These are phyloP conservation scores for Massarina eburnea DNA, from an alignment of 2,329 filamentous ascomycete genomes.

Conservation along the genomic window DNA sequence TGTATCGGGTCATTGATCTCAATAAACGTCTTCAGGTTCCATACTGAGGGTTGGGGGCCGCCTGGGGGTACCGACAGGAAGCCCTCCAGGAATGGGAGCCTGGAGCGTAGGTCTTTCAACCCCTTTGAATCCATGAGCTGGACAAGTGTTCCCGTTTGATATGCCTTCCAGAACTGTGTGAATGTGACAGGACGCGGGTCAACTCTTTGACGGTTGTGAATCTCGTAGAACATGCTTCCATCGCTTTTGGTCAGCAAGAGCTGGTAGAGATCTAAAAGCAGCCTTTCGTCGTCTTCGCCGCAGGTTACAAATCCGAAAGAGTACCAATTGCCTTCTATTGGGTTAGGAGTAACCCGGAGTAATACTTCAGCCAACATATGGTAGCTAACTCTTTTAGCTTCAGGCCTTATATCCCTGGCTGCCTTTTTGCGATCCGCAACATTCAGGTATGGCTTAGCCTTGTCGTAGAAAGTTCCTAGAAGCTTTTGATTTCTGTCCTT, in stretches of 20 bases:
- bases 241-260: constrained; percentile 16
- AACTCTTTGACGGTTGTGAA: constrained; percentile 7
- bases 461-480: constrained; percentile 17
- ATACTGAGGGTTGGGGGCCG: constrained; percentile 24
- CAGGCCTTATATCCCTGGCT: constrained; percentile 16
- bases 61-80: constrained; percentile 17
- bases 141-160: constrained; percentile 24
- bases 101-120: constrained; percentile 15
- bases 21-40: constrained; percentile 31
- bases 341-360: constrained; percentile 13
- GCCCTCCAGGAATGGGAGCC: constrained; percentile 16
- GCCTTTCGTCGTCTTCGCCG: constrained; percentile 15
- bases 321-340: constrained; percentile 12
- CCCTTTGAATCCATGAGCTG: constrained; percentile 30
- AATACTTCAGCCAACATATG: constrained; percentile 9
- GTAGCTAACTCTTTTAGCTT: constrained; percentile 18
- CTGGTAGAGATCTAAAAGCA: constrained; percentile 15
- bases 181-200: constrained; percentile 15
- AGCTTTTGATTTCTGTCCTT: constrained; percentile 15
- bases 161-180: constrained; percentile 29
- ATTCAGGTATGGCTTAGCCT: constrained; percentile 21
- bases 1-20: constrained; percentile 17
- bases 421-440: constrained; percentile 13
- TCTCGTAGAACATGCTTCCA: constrained; percentile 7
- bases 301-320: constrained; percentile 24